Base-by-base conservation (phyloP, 495 filamentous ascomycete species). In the Paragyromitra xinjiangensis region DNA sequence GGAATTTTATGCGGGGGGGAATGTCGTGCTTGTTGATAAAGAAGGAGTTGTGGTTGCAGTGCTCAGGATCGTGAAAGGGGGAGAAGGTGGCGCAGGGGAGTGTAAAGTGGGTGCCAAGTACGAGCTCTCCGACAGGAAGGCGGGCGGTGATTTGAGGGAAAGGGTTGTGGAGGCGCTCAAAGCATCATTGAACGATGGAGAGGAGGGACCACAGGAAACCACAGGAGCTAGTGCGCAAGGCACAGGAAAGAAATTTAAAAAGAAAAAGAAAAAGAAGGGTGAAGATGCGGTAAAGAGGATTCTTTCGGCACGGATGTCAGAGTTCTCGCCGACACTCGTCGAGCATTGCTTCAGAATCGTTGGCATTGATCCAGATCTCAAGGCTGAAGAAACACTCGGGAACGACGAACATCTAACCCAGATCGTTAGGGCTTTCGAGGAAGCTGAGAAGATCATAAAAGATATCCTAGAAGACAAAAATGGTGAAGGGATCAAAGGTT, bases 1-100 rank as follows among this genome's bases (percentile, higher is more conserved):
- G 50, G 95, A 99, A 84, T 99, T 99, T 85, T 99, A 95, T 84
- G 95, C 95, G 3, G 89, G 89, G n/a, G 95, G 95, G 44, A 99
- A 99, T 83, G 91, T 99, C 69, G 92, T 99, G 64, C 86, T 99
- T 64, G 96, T 94, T 2, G 93, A 98, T 81, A 86, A 87, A 50
- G 91, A 95, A 14, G 85, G 93, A 68, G 92, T 89, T 61, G 92
- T 97, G 71, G 81, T 98, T 12, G 89, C 91, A 2, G 84, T 98
- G 50, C 85, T 96, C 80, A 90, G 95, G n/a, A 88, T 90, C 73
- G 95, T 99, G 4, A 81, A 88, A 24, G 90, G 88, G 14, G 86
- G 88, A 2, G 92, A 94, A 76, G 93, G 91, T 0, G 88, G 90
- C 78, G 91, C 93, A 62, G 90, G 92, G 42, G 91, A 94, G 83